Evolutionary conservation across 2,329 filamentous ascomycete genomes (phyloP).

Genomic region (Diplocarpon rosae): DNA sequence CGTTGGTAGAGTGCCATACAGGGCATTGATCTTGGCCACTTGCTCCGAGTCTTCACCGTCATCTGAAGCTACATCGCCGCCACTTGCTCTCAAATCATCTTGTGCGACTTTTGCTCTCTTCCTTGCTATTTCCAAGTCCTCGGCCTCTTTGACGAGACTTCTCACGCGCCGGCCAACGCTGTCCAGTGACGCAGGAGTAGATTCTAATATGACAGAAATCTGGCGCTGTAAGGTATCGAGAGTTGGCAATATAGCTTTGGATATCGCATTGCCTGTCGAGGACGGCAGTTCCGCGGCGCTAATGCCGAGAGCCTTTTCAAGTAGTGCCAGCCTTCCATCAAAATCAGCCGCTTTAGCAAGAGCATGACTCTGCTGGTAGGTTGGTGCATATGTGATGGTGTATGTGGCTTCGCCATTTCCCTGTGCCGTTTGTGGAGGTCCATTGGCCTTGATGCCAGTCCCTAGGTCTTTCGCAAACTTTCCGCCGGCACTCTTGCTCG

Average conservation of each 20-base stretch:
- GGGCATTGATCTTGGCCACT: slow-evolving; percentile 75
- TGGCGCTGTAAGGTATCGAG: slow-evolving; percentile 73
- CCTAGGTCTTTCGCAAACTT: slow-evolving; percentile 25
- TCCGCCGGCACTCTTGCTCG: slow-evolving; percentile 10
- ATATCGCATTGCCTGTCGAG: slow-evolving; percentile 42
- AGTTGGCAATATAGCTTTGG: slow-evolving; percentile 67
- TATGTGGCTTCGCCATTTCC: slow-evolving; percentile 38
- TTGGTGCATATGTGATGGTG: slow-evolving; percentile 52
- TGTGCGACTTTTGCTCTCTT: slow-evolving; percentile 51
- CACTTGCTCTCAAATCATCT: slow-evolving; percentile 41
- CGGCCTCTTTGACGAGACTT: slow-evolving; percentile 60
- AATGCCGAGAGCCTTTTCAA: slow-evolving; percentile 76
- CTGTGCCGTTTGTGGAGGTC: slow-evolving; percentile 16
- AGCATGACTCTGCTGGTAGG: slow-evolving; percentile 56
- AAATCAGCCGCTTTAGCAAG: slow-evolving; percentile 79
- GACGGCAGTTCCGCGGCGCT: slow-evolving; percentile 57
- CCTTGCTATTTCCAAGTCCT: slow-evolving; percentile 55
- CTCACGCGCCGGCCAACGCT: slow-evolving; percentile 59
- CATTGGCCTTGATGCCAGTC: slow-evolving; percentile 22
- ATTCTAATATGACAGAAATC: slow-evolving; percentile 61
- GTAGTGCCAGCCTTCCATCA: slow-evolving; percentile 63
- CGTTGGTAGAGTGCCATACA: slow-evolving; percentile 79
- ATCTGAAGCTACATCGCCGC: slow-evolving; percentile 29
- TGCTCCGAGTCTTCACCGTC: slow-evolving; percentile 55
- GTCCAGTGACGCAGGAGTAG: slow-evolving; percentile 63